Evolutionary conservation across 2,329 filamentous ascomycete species (phyloP), one percentile per base, ranked within the genome.

Genomic region (Diaporthe humulicola): DNA sequence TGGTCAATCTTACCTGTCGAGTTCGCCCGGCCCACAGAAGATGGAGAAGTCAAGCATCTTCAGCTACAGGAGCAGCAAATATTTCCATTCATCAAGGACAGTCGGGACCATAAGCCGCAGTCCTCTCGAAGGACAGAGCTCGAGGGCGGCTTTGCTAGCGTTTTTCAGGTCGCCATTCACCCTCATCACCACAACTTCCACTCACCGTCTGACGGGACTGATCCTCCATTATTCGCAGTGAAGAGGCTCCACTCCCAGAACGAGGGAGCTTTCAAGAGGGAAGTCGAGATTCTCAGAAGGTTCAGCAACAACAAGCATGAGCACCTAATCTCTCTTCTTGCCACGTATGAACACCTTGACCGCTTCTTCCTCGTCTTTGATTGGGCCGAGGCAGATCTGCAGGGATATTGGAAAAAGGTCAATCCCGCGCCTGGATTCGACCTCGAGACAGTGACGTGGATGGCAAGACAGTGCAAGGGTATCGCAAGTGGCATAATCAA

Each of bases 321-420:
- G 0, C 74, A 79, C 36, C 64, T 79, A 0, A 77, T 78, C n/a
- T 76, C 76, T 12, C 77, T 79, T 0, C 73, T 79, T 15, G 74
- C 66, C 10, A 78, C 77, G 0, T 78, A 78, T 52, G 70, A 78
- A 15, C 66, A 76, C 9, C 22, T 52, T 7, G 30, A 48, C 0
- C 12, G 48, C 3, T 78, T 69, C 25, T 75, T 73, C 12, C 58
- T 79, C 15, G 54, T 80, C 30, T 80, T 80, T 36, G 73, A 73
- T 3, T 77, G 75, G 73, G 79, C 79, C 5, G 67, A 77, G 6
- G 71, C 45, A 48, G 74, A 78, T 38, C 57, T 80, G 0, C 54
- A 69, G 4, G 15, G 17, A 2, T 78, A 73, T 56, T 78, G 76
- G 76, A 25, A 48, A 56, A 22, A 30, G 3, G 45, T 33, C 2